Conservation (phyloP, 78 protist genomes). For the Tieghemostelium lacteum region DNA sequence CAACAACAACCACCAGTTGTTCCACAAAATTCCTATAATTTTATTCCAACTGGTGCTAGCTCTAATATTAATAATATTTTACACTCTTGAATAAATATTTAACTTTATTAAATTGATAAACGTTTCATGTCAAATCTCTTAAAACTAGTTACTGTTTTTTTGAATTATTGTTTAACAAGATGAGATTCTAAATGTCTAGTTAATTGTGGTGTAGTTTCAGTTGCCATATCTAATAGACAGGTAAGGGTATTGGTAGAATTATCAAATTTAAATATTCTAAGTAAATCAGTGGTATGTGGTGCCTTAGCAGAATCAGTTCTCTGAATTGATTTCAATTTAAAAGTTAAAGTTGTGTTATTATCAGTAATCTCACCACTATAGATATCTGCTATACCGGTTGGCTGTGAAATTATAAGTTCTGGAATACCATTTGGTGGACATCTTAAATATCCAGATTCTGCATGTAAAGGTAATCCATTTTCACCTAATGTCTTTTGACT, state of each 20-base stretch:
- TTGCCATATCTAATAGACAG: conserved; percentile 40
- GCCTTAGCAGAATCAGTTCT: conserved; percentile 62
- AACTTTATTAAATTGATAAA: too few species aligned
- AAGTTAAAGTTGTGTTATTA: background rate
- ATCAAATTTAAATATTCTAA: conserved; percentile 2
- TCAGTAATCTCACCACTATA: conserved; percentile 26
- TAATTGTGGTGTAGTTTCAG: conserved; percentile 12
- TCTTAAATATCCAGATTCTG: conserved; percentile 49
- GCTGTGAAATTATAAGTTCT: conserved; percentile 16
- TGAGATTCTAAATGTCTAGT: conserved; percentile 8
- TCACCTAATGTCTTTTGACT: conserved; percentile 44
- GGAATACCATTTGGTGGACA: conserved; percentile 44
- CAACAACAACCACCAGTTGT: too few species aligned
- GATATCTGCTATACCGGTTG: conserved; percentile 38
- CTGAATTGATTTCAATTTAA: background rate
- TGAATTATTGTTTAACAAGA: conserved; percentile 2
- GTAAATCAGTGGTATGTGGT: conserved; percentile 39
- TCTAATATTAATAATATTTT: too few species aligned
- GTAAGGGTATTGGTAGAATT: background rate
- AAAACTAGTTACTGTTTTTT: too few species aligned
- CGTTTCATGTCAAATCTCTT: too few species aligned
- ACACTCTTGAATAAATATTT: too few species aligned
- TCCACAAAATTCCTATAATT: too few species aligned
- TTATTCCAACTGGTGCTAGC: too few species aligned
- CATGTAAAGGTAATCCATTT: conserved; percentile 24